These are phyloP conservation scores for Cryoendolithus antarcticus DNA, from an alignment of 2,329 filamentous ascomycete genomes.

Conservation along the genomic window DNA sequence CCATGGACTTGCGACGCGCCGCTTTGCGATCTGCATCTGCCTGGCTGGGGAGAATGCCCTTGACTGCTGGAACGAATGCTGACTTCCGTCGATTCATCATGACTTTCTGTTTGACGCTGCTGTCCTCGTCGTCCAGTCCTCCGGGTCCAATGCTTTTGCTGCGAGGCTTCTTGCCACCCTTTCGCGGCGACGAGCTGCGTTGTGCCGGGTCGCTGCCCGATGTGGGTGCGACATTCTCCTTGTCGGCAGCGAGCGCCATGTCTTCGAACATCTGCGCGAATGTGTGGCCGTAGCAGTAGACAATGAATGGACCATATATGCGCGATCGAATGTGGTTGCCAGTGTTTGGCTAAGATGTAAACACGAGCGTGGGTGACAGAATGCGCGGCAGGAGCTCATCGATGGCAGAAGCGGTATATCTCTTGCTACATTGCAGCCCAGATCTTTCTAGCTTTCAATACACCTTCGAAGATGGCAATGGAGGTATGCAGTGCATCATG, in stretches of 20 bases:
- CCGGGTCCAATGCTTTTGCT: slow-evolving; percentile 96
- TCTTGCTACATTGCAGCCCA: too few species aligned
- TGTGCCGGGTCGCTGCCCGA: slow-evolving; percentile 20
- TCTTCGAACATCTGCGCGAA: slow-evolving; percentile 7
- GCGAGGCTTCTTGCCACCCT: slow-evolving; percentile 50
- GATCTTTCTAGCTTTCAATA: too few species aligned
- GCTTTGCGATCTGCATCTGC: slow-evolving; percentile 60
- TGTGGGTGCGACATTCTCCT: slow-evolving; percentile 24
- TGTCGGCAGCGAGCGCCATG: slow-evolving; percentile 15
- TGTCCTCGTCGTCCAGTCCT: slow-evolving; percentile 69
- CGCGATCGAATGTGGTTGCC: too few species aligned
- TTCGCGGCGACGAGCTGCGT: slow-evolving; percentile 24
- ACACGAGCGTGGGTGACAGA: too few species aligned
- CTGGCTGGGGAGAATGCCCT: slow-evolving; percentile 44
- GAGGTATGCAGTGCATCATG: too few species aligned
- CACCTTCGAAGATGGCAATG: too few species aligned
- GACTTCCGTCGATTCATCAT: slow-evolving; percentile 27
- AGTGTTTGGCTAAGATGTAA: too few species aligned
- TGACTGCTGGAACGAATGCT: slow-evolving; percentile 39
- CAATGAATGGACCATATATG: too few species aligned
- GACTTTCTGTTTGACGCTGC: slow-evolving; percentile 31
- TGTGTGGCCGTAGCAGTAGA: not conserved
- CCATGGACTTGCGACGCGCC: slow-evolving; percentile 61
- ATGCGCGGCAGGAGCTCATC: too few species aligned
- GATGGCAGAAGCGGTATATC: too few species aligned